These are phyloP conservation scores for Ilyonectria mors-panacis DNA, from an alignment of 2,329 filamentous ascomycete species.

Conservation along the genomic window DNA sequence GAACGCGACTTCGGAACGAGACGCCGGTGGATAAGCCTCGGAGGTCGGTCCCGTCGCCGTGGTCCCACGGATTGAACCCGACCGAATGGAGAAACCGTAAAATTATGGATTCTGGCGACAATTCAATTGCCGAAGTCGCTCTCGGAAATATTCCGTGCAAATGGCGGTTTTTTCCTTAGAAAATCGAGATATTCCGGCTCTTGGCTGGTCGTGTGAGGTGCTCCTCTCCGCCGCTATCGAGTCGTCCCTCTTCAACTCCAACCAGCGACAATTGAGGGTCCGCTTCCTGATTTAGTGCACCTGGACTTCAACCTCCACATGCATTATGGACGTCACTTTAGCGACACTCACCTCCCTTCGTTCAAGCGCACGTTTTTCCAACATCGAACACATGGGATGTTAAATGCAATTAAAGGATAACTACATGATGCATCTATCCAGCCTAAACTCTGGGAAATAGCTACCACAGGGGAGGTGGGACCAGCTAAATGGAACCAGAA, in stretches of 20 bases:
- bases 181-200: not conserved
- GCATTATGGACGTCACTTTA: not conserved
- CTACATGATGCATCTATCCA: no score
- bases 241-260: not conserved
- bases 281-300: slow-evolving; percentile 7
- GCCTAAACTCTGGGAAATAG: no score
- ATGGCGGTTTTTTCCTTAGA: not conserved
- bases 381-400: not conserved
- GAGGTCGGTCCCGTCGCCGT: slow-evolving; percentile 38
- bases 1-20: slow-evolving; percentile 39
- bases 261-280: not conserved
- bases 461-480: no score
- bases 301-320: not conserved
- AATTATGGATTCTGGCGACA: not conserved
- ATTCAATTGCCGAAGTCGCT: not conserved
- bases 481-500: no score
- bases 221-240: not conserved
- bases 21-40: slow-evolving; percentile 46
- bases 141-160: slow-evolving; percentile 9
- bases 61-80: slow-evolving; percentile 22
- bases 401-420: no score
- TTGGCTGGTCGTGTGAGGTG: not conserved
- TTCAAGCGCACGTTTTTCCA: not conserved
- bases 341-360: not conserved
- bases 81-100: not conserved